Evolutionary conservation across 2,329 filamentous ascomycete genomes (phyloP).

Genomic region (Xylaria sp.): DNA sequence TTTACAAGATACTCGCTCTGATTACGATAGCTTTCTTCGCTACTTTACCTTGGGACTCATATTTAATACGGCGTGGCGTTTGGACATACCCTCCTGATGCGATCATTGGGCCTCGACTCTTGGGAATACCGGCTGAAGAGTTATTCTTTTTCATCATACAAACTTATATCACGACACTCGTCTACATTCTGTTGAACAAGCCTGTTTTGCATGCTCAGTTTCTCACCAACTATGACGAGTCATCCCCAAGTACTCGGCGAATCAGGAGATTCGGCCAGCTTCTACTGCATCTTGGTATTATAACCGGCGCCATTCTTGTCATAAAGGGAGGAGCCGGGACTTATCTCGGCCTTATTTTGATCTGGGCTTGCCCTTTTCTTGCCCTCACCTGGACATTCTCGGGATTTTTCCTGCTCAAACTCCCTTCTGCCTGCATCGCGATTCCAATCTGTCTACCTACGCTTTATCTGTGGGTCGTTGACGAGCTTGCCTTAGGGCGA

Average conservation of each 20-base stretch:
- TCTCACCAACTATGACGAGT: slow-evolving; percentile 50
- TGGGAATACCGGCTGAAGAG: slow-evolving; percentile 76
- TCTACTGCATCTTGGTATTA: slow-evolving; percentile 57
- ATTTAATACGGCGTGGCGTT: slow-evolving; percentile 73
- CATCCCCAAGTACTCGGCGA: slow-evolving; percentile 41
- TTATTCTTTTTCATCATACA: slow-evolving; percentile 83
- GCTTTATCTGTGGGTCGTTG: slow-evolving; percentile 77
- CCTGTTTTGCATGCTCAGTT: slow-evolving; percentile 64
- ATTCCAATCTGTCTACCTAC: slow-evolving; percentile 73
- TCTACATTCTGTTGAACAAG: slow-evolving; percentile 76
- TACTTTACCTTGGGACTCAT: slow-evolving; percentile 81
- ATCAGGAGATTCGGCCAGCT: slow-evolving; percentile 61
- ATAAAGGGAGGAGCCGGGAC: slow-evolving; percentile 62
- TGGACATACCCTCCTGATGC: slow-evolving; percentile 78
- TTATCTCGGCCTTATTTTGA: slow-evolving; percentile 76
- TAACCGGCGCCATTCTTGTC: slow-evolving; percentile 59
- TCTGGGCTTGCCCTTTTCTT: slow-evolving; percentile 75
- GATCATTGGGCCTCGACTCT: slow-evolving; percentile 70
- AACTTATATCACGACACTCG: slow-evolving; percentile 76
- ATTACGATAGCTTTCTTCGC: slow-evolving; percentile 72
- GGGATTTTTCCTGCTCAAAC: slow-evolving; percentile 69
- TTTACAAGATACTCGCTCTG: slow-evolving; percentile 71
- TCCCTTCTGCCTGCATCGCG: slow-evolving; percentile 68
- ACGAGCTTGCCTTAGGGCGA: slow-evolving; percentile 72
- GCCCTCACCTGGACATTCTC: slow-evolving; percentile 72